Base-by-base conservation (phyloP, 1,284 basidiomycete species). In the Neonothopanus nambi region DNA sequence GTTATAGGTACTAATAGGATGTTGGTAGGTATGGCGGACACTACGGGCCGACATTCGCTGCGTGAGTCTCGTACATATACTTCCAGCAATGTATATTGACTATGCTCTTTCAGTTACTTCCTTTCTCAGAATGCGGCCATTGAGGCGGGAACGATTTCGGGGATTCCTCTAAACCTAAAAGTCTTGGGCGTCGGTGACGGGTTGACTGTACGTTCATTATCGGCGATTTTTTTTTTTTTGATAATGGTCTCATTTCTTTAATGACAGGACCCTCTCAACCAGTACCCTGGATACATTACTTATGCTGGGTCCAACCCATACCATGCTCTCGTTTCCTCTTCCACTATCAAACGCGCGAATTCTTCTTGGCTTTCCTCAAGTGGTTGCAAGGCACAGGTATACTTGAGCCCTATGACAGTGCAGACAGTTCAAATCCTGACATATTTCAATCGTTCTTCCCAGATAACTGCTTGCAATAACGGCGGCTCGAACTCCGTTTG, bases 111-210 rank as follows among this genome's bases (percentile, higher is more conserved):
- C 46, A 81, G 79, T 6, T 70, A 83, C 61, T 81, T 89, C 70
- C 68, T 83, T 36, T 67, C 75, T 30, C 82, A 87, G 63, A 88
- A 88, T 59, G 69, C 72, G 15, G 79, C 76, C 15, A 83, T 86
- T 56, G 70, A 71, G n/a, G 67, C 73, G n/a, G 74, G 78, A 9
- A 71, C 70, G 8, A 64, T 80, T 13, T 63, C 66, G 5, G 82
- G 82, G 3, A 60, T 75, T 8, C 67, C 67, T n/a, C 75, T 88
- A 47, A 83, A 87, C 63, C 73, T 88, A 17, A 77, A 84, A 61
- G 75, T 78, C 13, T 74, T 87, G 18, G 81, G 82, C 23, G 75
- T 88, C 41, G 85, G 84, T 5, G 76, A 85, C 61, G 84, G 84
- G 6, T 67, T 85, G n/a, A 85, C 82, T 3, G 81, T 84, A 65